Base-by-base conservation (phyloP, 176 grass and related monocot species). In the Paspalum notatum region DNA sequence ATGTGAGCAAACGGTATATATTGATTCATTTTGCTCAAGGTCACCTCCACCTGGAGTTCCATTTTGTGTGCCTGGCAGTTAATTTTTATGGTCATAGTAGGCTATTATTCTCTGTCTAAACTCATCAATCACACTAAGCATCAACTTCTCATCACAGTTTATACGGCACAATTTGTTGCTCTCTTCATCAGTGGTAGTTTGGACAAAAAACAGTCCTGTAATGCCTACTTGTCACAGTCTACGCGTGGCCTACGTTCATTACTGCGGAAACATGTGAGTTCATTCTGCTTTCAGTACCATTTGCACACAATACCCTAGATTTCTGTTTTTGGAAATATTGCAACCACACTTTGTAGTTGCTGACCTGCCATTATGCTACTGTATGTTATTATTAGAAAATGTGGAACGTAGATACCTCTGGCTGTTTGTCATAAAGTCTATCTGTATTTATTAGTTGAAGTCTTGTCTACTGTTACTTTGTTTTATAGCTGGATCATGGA, bases 181-280 rank as follows among this genome's bases (percentile, higher is more conserved):
- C 85, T 99, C 51, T 99, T 99, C 38, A 62, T 99, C 17, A 62
- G 86, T 44, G 90, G 86, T 27, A 83, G 83, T 80, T 75, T 51
- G 77, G 82, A 90, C 51, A 94, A 82, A 52, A 90, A 87, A 46
- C 69, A 77, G 26, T 88, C 96, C 8, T 93, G 88, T 63, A 95
- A 73, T 80, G 96, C 96, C 25, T 99, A 91, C 66, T 58, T 99
- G 58, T 95, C 96, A 75, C 93, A 88, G 76, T 99, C 96, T 43
- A 99, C 92, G 18, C 75, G 86, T 59, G 91, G 92, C 71, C 74
- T 99, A 67, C 87, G 96, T 32, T 91, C 96, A 57, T 72, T 93
- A 81, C 92, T 99, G 21, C 82, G 75, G 52, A 93, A 95, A 88
- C 83, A 99, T 84, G 96, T 99, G 82, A 85, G 86, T 82, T 58